Evolutionary conservation across 768 basidiomycete genomes (phyloP).

Genomic region (Pholiota molesta): DNA sequence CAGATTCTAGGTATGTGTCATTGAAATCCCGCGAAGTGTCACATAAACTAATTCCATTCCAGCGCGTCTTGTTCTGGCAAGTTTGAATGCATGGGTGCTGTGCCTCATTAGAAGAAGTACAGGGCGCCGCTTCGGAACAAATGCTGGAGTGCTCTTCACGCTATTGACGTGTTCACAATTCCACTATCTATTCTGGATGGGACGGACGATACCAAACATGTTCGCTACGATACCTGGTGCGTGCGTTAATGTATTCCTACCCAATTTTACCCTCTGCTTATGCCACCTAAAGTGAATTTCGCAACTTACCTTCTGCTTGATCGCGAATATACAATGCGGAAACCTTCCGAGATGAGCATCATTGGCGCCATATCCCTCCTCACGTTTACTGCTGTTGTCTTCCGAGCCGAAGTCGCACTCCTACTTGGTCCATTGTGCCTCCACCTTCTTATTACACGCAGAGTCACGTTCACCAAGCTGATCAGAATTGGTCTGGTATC

Average conservation of each 20-base stretch:
- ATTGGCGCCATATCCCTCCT: conserved; percentile 58
- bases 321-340: conserved; percentile 40
- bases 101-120: conserved; percentile 66
- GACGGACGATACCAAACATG: conserved; percentile 94
- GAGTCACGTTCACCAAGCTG: conserved; percentile 45
- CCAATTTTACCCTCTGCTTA: not conserved
- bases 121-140: conserved; percentile 62
- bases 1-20: conserved; percentile 66
- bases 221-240: conserved; percentile 81
- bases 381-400: conserved; percentile 66
- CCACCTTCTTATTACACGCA: conserved; percentile 48
- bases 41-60: not conserved
- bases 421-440: conserved; percentile 65
- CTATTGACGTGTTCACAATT: conserved; percentile 84
- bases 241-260: conserved; percentile 9
- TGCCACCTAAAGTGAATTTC: conserved; percentile 52
- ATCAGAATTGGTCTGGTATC: conserved; percentile 53
- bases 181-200: conserved; percentile 92
- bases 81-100: conserved; percentile 63
- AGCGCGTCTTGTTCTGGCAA: conserved; percentile 80
- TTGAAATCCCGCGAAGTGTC: not conserved
- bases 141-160: conserved; percentile 59
- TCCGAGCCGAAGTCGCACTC: conserved; percentile 79
- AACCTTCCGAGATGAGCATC: conserved; percentile 37
- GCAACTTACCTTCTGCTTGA: conserved; percentile 53